Evolutionary conservation across 1,139 yeast species (phyloP).

Genomic region (Pichia sp.): DNA sequence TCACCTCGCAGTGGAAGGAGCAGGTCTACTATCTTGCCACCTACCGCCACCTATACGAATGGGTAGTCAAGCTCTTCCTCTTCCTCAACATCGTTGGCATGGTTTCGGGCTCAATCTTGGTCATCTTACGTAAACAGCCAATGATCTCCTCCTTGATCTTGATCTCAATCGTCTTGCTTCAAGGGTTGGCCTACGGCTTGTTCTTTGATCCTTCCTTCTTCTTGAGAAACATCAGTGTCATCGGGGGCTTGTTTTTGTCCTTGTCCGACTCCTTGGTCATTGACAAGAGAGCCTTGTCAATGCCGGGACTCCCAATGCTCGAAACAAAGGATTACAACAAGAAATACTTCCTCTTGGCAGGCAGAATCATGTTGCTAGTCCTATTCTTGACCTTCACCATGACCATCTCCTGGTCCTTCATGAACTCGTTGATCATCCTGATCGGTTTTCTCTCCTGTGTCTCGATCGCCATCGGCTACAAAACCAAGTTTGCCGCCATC

Average conservation of each 20-base stretch:
- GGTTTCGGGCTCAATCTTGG: constrained; percentile 67
- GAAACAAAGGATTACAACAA: constrained; percentile 71
- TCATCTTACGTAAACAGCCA: constrained; percentile 67
- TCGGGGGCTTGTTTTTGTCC: constrained; percentile 89
- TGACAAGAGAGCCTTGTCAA: constrained; percentile 62
- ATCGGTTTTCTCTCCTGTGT: constrained; percentile 70
- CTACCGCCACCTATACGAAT: constrained; percentile 75
- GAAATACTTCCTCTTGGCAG: constrained; percentile 82
- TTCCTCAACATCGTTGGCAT: constrained; percentile 61
- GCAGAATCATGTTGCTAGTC: constrained; percentile 79
- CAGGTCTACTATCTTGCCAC: constrained; percentile 82
- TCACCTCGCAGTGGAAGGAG: constrained; percentile 84
- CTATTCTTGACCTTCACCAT: constrained; percentile 84
- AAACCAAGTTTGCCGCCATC: constrained; percentile 86
- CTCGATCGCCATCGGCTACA: constrained; percentile 87
- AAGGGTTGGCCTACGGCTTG: constrained; percentile 87
- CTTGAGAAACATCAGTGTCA: constrained; percentile 80
- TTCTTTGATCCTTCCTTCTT: constrained; percentile 78
- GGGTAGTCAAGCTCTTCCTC: constrained; percentile 71
- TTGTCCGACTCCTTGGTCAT: constrained; percentile 85
- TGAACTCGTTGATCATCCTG: constrained; percentile 61
- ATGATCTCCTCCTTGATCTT: constrained; percentile 70
- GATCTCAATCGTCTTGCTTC: constrained; percentile 68
- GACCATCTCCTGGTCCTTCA: constrained; percentile 68
- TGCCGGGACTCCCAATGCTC: constrained; percentile 90